Base-by-base conservation (phyloP, 2,329 filamentous ascomycete species). In the Penicillium crustosum region DNA sequence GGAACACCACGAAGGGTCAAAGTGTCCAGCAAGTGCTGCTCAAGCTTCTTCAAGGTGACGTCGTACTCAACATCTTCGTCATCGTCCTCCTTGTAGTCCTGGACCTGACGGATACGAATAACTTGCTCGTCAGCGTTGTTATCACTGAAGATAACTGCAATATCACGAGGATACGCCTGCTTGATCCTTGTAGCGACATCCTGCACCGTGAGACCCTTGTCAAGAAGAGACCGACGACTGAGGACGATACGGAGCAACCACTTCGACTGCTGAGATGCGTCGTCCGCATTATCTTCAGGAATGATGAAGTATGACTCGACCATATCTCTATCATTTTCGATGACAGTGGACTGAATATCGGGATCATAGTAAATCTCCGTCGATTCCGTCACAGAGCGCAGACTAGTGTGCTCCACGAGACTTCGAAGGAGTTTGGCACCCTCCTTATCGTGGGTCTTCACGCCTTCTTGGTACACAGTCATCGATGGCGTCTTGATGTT, bases 401-500 rank as follows among this genome's bases (percentile, higher is more conserved):
- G 81, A 66, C 90, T 97, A 17, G 95, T 97, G 74, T 97, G 93
- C 77, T 99, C 94, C 29, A 99, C 92, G 65, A 86, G 83, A 73
- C 90, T 96, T 74, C 94, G 91, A 63, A 99, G 82, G 49, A 83
- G 82, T 81, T 95, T 97, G 50, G 91, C 93, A 55, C 86, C 83
- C 52, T 95, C 89, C 73, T 96, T 90, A 58, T 85, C 86, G 39
- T 82, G 84, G 17, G 77, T 74, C 60, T 84, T 80, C 10, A 81
- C 75, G 27, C 83, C 82, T 51, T 88, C 82, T 66, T 96, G 85
- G 71, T 92, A 96, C 36, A 99, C 91, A 60, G 90, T 88, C 93
- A 99, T 97, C 51, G 91, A 93, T 2, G 94, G 94, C 0, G 94
- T 99, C 83, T 97, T 99, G 81, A 99, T 97, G 77, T 97, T 95